These are phyloP conservation scores for Chlorella sp. DNA, from an alignment of 139 green algal genomes.

Conservation along the genomic window DNA sequence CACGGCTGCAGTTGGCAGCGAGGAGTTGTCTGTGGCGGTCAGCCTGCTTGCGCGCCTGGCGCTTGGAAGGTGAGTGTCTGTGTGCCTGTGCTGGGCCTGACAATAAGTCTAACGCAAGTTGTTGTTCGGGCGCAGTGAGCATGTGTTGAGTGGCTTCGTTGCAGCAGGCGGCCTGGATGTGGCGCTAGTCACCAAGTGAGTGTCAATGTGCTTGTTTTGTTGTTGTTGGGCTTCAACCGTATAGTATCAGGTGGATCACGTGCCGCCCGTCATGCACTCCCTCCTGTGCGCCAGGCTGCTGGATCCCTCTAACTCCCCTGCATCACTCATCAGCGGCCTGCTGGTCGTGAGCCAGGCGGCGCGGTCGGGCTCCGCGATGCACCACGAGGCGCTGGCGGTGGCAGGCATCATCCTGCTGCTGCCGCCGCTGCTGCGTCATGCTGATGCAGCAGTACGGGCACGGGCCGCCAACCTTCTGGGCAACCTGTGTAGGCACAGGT, in stretches of 20 bases:
- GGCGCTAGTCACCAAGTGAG: no score
- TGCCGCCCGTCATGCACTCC: background rate
- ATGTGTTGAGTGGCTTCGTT: no score
- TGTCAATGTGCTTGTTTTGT: no score
- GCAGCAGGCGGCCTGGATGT: no score
- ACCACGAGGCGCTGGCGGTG: conserved; percentile 42
- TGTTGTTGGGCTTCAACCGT: no score
- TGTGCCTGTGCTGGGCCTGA: no score
- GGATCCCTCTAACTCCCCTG: conserved; percentile 30
- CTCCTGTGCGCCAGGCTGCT: conserved; percentile 30
- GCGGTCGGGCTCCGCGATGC: conserved; percentile 35
- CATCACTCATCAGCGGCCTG: conserved; percentile 63
- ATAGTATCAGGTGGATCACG: no score
- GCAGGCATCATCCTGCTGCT: conserved; percentile 26
- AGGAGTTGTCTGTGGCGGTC: conserved; percentile 15
- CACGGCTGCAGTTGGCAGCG: background rate
- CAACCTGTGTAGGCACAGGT: conserved; percentile 90
- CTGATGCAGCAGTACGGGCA: conserved; percentile 76
- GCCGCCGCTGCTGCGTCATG: conserved; percentile 60
- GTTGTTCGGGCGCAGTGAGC: no score
- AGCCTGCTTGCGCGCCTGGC: conserved; percentile 41
- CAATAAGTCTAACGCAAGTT: no score
- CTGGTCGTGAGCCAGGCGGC: conserved; percentile 75
- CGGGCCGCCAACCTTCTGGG: conserved; percentile 88
- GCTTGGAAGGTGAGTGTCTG: no score